Evolutionary conservation across 495 filamentous ascomycete genomes (phyloP).

Genomic region (Penicillium parvum): DNA sequence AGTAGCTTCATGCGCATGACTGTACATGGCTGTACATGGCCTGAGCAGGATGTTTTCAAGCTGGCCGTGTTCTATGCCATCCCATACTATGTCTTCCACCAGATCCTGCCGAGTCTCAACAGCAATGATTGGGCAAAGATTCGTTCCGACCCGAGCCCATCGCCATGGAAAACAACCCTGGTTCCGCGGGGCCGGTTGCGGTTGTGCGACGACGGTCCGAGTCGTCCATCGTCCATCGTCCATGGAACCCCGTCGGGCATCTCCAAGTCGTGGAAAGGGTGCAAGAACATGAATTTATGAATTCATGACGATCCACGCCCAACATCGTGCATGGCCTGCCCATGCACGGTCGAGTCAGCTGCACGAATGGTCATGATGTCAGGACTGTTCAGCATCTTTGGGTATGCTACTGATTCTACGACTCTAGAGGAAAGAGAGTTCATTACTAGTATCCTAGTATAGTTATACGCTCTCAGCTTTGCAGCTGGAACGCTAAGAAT

Average conservation of each 20-base stretch:
- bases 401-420: too few species aligned
- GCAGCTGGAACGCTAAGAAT: too few species aligned
- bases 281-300: too few species aligned
- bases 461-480: too few species aligned
- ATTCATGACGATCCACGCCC: conserved; percentile 12
- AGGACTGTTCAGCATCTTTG: too few species aligned
- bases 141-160: conserved; percentile 31
- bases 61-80: neutral
- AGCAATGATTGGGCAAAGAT: conserved; percentile 9
- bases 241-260: conserved; percentile 5
- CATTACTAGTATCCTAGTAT: too few species aligned
- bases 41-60: conserved; percentile 8
- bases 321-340: conserved; percentile 13
- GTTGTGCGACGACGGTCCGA: conserved; percentile 30
- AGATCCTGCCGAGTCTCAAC: neutral
- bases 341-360: too few species aligned
- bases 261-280: too few species aligned
- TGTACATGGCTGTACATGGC: too few species aligned
- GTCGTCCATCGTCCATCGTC: conserved; percentile 15
- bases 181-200: conserved; percentile 34
- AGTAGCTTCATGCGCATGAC: conserved; percentile 25
- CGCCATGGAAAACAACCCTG: conserved; percentile 26
- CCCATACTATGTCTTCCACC: neutral
- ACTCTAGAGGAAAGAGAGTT: too few species aligned
- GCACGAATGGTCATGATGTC: too few species aligned